A percentile compares a stretch with the other conserved stretches of the same genome.
phyloP scores from a whole-genome alignment of 345 rosid genomes.

The Euphorbia pulcherrima region DNA sequence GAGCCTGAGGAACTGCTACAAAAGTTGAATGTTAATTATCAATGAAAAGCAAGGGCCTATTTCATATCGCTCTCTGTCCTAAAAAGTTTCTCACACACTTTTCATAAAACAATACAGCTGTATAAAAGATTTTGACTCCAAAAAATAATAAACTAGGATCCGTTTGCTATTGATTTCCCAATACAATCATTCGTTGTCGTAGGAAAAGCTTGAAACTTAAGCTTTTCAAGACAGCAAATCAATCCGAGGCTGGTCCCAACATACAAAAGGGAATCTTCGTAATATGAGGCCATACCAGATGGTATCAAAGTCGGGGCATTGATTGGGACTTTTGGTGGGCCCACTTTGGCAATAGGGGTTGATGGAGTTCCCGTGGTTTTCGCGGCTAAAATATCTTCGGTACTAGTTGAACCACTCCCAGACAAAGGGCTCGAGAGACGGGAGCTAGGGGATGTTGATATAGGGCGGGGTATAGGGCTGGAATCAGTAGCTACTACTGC shows the following conservation, averaged over 20 bases:
- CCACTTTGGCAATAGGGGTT: constrained; percentile 34
- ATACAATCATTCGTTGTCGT: too few relatives aligned
- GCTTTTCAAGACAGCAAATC: too few relatives aligned
- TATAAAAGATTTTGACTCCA: too few relatives aligned
- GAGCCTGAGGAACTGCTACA: constrained; percentile 72
- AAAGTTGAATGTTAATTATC: constrained; percentile 8
- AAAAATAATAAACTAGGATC: too few relatives aligned
- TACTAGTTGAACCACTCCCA: constrained; percentile 44
- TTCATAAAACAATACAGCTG: too few relatives aligned
- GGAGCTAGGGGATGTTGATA: constrained; percentile 34
- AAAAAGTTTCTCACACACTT: too few relatives aligned
- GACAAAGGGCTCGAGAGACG: constrained; percentile 47
- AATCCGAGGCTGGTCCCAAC: too few relatives aligned
- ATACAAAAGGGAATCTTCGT: not conserved
- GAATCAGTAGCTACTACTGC: constrained; percentile 30
- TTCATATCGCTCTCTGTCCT: too few relatives aligned
- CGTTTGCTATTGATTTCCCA: too few relatives aligned
- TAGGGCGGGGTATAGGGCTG: constrained; percentile 25
- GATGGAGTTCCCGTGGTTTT: constrained; percentile 36
- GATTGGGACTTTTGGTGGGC: constrained; percentile 31
- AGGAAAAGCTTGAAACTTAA: too few relatives aligned
- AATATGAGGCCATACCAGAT: constrained; percentile 41
- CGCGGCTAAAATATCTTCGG: constrained; percentile 37
- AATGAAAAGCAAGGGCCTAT: too few relatives aligned
- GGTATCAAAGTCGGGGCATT: constrained; percentile 43